These are phyloP conservation scores for Erythrobasidium yunnanense DNA, from an alignment of 768 basidiomycete genomes.

Conservation along the genomic window DNA sequence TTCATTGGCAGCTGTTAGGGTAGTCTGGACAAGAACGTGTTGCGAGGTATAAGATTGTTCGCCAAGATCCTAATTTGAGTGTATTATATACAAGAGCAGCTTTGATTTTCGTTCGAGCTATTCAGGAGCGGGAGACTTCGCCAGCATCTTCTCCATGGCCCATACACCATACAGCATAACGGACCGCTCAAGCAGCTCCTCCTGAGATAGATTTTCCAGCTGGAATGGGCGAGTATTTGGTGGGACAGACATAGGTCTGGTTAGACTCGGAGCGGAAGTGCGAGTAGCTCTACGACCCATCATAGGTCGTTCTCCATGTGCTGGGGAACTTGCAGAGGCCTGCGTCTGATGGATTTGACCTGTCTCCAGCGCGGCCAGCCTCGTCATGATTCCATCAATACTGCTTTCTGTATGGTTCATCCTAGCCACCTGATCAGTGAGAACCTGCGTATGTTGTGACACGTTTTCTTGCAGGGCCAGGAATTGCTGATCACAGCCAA, in stretches of 20 bases:
- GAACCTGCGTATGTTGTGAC: too few species aligned
- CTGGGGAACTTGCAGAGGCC: background rate
- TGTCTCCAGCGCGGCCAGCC: background rate
- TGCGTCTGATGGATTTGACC: background rate
- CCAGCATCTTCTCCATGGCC: slow-evolving; percentile 10
- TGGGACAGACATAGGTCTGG: background rate
- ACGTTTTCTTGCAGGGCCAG: too few species aligned
- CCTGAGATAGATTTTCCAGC: background rate
- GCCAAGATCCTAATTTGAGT: too few species aligned
- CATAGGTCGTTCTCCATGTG: background rate
- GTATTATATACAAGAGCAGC: too few species aligned
- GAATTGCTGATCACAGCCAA: too few species aligned
- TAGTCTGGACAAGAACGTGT: too few species aligned
- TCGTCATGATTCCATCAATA: background rate
- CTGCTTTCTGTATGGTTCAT: too few species aligned
- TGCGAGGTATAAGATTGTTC: too few species aligned
- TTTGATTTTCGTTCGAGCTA: too few species aligned
- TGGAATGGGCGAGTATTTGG: background rate
- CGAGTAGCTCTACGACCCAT: background rate
- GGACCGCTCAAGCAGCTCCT: slow-evolving; percentile 11
- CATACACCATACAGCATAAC: slow-evolving; percentile 21
- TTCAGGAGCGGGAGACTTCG: background rate
- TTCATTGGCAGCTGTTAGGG: too few species aligned
- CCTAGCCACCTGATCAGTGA: too few species aligned
- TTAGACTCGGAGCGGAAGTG: background rate